Conservation (phyloP, 495 filamentous ascomycete genomes). For the Penicilliopsis zonata region DNA sequence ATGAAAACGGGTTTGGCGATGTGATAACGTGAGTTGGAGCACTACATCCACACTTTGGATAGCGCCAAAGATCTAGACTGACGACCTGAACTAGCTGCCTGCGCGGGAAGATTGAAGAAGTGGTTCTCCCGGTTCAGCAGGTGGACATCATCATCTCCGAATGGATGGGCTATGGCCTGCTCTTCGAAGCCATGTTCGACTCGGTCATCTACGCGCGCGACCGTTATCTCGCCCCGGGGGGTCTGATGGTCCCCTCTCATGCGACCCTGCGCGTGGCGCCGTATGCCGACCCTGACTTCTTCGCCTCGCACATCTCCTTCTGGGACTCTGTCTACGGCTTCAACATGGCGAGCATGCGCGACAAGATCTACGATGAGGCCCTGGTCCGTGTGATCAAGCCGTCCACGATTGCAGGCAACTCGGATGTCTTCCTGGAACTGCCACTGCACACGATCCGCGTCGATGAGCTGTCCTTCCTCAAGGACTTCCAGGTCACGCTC, state of each 20-base stretch:
- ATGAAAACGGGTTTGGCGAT: constrained; percentile 66
- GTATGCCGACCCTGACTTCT: constrained; percentile 76
- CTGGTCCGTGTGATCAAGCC: constrained; percentile 36
- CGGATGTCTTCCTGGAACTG: constrained; percentile 41
- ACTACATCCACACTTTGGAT: constrained; percentile 4
- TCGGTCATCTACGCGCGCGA: constrained; percentile 92
- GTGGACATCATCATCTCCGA: constrained; percentile 99
- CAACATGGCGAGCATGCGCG: constrained; percentile 43
- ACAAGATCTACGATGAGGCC: constrained; percentile 47
- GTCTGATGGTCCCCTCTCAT: constrained; percentile 86
- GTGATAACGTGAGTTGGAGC: constrained; percentile 51
- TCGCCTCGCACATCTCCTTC: constrained; percentile 47
- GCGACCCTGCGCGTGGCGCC: constrained; percentile 77
- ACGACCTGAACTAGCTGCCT: constrained; percentile 35
- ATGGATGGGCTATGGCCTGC: constrained; percentile 99
- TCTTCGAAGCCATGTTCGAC: constrained; percentile 98
- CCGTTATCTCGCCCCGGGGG: constrained; percentile 65
- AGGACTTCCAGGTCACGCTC: constrained; percentile 40
- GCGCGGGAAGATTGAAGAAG: constrained; percentile 88
- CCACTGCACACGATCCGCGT: constrained; percentile 43
- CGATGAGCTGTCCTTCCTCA: constrained; percentile 45
- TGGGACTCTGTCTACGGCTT: constrained; percentile 58
- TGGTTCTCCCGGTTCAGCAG: constrained; percentile 69
- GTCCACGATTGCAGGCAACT: constrained; percentile 32
- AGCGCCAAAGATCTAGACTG: too few relatives aligned